phyloP scores from a whole-genome alignment of 2,329 filamentous ascomycete species.

The Lachnellula cervina region DNA sequence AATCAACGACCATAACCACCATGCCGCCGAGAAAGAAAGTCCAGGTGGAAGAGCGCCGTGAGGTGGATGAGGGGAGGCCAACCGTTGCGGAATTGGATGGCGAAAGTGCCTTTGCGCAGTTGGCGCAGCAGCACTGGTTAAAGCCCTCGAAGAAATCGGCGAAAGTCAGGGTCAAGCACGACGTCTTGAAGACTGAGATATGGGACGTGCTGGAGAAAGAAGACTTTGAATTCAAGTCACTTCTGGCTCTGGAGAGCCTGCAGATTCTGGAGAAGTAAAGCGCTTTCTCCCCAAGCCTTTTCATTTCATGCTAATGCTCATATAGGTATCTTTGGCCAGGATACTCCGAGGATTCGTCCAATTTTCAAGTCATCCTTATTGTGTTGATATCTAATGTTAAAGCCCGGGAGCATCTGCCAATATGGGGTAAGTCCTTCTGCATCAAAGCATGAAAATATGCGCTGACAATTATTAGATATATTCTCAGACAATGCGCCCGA shows the following conservation, averaged over 20 bases:
- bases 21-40: slow-evolving; percentile 31
- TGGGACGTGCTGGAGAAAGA: slow-evolving; percentile 86
- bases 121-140: slow-evolving; percentile 84
- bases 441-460: background rate
- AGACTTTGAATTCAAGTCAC: slow-evolving; percentile 68
- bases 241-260: slow-evolving; percentile 81
- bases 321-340: slow-evolving; percentile 88
- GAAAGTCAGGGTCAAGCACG: slow-evolving; percentile 68
- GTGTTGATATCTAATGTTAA: slow-evolving; percentile 84
- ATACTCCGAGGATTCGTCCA: slow-evolving; percentile 82
- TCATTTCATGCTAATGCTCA: slow-evolving; percentile 24
- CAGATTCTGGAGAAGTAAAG: slow-evolving; percentile 77
- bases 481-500: slow-evolving; percentile 74
- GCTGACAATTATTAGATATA: slow-evolving; percentile 47
- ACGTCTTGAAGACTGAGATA: slow-evolving; percentile 79
- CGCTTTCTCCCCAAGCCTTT: slow-evolving; percentile 12
- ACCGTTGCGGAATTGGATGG: slow-evolving; percentile 66
- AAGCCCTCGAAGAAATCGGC: slow-evolving; percentile 54
- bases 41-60: slow-evolving; percentile 29
- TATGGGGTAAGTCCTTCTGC: slow-evolving; percentile 62
- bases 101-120: slow-evolving; percentile 65
- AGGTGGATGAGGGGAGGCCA: slow-evolving; percentile 47
- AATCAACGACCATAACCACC: slow-evolving; percentile 9
- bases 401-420: slow-evolving; percentile 76
- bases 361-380: slow-evolving; percentile 85